These are phyloP conservation scores for Sarocladium strictum DNA, from an alignment of 2,329 filamentous ascomycete genomes.

Conservation along the genomic window DNA sequence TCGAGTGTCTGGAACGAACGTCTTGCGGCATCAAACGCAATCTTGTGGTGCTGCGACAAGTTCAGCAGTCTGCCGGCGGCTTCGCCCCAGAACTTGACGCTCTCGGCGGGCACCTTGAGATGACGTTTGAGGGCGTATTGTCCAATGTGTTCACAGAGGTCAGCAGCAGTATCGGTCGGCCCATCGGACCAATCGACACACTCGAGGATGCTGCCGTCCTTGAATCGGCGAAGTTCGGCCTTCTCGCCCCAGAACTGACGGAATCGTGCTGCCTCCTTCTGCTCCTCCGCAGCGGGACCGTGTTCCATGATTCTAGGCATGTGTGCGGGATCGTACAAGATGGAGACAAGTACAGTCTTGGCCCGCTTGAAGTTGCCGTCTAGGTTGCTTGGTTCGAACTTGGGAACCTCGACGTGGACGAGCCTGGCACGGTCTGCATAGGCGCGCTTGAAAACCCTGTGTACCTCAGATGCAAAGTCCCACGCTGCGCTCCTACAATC, in stretches of 20 bases:
- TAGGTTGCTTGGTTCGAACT: conserved; percentile 15
- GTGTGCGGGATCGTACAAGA: conserved; percentile 68
- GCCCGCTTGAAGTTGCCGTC: conserved; percentile 11
- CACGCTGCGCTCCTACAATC: conserved; percentile 38
- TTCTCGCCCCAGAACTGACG: conserved; percentile 93
- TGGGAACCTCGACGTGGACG: conserved; percentile 49
- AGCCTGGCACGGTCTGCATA: conserved; percentile 68
- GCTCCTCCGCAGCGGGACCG: conserved; percentile 80
- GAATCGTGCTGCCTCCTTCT: conserved; percentile 74
- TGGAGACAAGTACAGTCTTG: conserved; percentile 45
- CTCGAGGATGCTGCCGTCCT: conserved; percentile 89
- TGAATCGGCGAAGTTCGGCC: conserved; percentile 87
- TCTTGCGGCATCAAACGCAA: conserved; percentile 62
- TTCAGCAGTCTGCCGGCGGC: not conserved
- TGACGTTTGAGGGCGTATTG: conserved; percentile 65
- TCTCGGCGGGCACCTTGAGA: conserved; percentile 52
- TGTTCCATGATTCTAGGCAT: conserved; percentile 76
- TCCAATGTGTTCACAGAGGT: conserved; percentile 75
- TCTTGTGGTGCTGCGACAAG: conserved; percentile 19
- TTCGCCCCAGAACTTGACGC: conserved; percentile 48
- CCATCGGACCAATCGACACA: conserved; percentile 72
- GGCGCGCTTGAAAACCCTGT: conserved; percentile 61
- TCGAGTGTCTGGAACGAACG: conserved; percentile 70
- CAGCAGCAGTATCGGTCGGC: conserved; percentile 45
- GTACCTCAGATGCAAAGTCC: conserved; percentile 50